Evolutionary conservation across 768 basidiomycete genomes (phyloP), one percentile per base, ranked within the genome.

Genomic region (Coprinellus aureogranulatus): DNA sequence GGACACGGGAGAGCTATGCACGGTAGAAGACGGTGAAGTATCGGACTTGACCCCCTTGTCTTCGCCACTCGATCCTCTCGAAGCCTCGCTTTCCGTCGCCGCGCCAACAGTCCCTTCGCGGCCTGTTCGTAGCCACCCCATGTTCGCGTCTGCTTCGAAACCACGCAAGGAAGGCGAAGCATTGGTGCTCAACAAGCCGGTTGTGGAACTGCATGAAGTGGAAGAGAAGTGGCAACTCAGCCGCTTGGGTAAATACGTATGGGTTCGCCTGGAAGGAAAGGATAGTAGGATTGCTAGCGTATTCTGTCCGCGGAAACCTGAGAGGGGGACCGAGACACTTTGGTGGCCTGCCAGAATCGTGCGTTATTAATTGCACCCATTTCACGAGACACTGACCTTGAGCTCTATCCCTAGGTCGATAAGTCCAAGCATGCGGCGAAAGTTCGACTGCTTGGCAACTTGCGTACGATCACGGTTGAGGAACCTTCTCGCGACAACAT

Each of bases 321-420:
- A 69, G 22, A 48, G 64, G 22, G 63, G 67, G 34, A n/a, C n/a
- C n/a, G 66, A 65, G 28, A 52, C 58, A 56, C 68, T 83, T 39
- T 90, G 89, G 89, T 90, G 89, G 89, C 89, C 89, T n/a, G n/a
- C n/a, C 22, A 86, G 77, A 27, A 78, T 80, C 75, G 89, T 89
- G 64, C 61, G 75, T 70, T 53, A n/a, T n/a, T n/a, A n/a, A n/a
- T n/a, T n/a, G n/a, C n/a, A n/a, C n/a, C n/a, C n/a, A n/a, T n/a
- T n/a, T n/a, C n/a, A n/a, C n/a, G n/a, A n/a, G n/a, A n/a, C n/a
- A n/a, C n/a, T n/a, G n/a, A n/a, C n/a, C n/a, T n/a, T n/a, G n/a
- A n/a, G n/a, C n/a, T n/a, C n/a, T n/a, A n/a, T n/a, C n/a, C n/a
- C n/a, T n/a, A n/a, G n/a, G n/a, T n/a, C n/a, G n/a, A n/a, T n/a